Conservation (phyloP, 2,329 filamentous ascomycete genomes). For the Penicillium sp. region DNA sequence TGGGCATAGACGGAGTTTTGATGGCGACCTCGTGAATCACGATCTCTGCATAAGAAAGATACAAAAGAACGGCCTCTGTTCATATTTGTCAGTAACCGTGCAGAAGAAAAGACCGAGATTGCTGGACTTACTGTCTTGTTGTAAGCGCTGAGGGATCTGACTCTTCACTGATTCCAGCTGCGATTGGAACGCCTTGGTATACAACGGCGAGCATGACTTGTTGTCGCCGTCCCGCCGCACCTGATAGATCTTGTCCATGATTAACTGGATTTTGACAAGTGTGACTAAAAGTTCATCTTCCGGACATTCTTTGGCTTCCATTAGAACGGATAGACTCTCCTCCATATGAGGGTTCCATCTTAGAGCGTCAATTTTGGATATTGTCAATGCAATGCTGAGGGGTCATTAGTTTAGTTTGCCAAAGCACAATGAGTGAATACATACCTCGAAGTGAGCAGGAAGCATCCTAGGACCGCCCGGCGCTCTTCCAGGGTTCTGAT, state of each 20-base stretch:
- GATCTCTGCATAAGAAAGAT: conserved; percentile 20
- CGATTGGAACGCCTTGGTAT: conserved; percentile 20
- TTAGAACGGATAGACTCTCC: conserved; percentile 52
- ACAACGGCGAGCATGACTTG: conserved; percentile 12
- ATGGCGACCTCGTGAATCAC: conserved; percentile 23
- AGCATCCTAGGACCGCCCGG: conserved; percentile 51
- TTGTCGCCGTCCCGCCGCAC: conserved; percentile 16
- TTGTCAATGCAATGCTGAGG: conserved; percentile 37
- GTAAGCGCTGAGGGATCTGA: conserved; percentile 19
- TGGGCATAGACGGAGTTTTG: conserved; percentile 11
- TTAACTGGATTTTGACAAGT: conserved; percentile 24
- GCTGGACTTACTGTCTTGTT: conserved; percentile 19
- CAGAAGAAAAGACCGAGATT: neutral
- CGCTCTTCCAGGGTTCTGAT: conserved; percentile 51
- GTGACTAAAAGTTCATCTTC: conserved; percentile 51
- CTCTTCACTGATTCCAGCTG: conserved; percentile 21
- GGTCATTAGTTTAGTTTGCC: neutral
- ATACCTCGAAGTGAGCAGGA: conserved; percentile 44
- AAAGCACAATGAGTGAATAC: neutral
- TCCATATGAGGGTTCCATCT: conserved; percentile 61
- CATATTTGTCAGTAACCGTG: conserved; percentile 3
- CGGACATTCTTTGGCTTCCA: conserved; percentile 46
- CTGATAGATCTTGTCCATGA: conserved; percentile 22
- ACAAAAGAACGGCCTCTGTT: conserved; percentile 12
- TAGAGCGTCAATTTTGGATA: conserved; percentile 44